Conservation (phyloP, 116 monocot genomes). For the Iris pallida region DNA sequence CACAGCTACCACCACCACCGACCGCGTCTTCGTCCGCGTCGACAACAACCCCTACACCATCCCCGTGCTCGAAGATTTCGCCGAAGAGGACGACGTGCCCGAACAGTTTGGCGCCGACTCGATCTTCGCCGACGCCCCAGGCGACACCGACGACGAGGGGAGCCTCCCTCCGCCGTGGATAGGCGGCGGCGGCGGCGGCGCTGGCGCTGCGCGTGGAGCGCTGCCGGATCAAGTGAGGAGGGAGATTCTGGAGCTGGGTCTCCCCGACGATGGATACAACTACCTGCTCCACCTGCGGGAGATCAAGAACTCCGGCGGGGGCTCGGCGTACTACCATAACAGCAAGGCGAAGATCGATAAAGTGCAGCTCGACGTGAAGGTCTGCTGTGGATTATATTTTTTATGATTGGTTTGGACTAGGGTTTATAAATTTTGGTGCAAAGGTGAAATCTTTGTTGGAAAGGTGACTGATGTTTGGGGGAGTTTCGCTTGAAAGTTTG, state of each 20-base stretch:
- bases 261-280: constrained; percentile 96
- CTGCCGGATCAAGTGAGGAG: constrained; percentile 63
- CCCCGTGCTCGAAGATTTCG: constrained; percentile 19
- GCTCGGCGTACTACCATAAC: constrained; percentile 55
- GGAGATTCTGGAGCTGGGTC: constrained; percentile 82
- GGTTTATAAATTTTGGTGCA: too few species aligned
- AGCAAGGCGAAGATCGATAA: constrained; percentile 55
- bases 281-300: constrained; percentile 86
- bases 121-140: constrained; percentile 66
- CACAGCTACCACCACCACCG: constrained; percentile 7
- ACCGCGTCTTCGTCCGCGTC: constrained; percentile 78
- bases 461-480: too few species aligned
- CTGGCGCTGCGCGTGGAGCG: neutral
- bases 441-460: too few species aligned
- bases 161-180: too few species aligned
- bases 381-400: too few species aligned
- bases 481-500: too few species aligned
- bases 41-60: constrained; percentile 60
- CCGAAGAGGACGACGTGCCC: neutral
- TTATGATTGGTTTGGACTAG: too few species aligned
- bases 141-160: constrained; percentile 23
- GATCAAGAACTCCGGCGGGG: constrained; percentile 61
- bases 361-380: constrained; percentile 73
- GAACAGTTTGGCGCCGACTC: constrained; percentile 22
- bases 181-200: neutral